Base-by-base conservation (phyloP, 768 basidiomycete genomes). In the Russula virescens region DNA sequence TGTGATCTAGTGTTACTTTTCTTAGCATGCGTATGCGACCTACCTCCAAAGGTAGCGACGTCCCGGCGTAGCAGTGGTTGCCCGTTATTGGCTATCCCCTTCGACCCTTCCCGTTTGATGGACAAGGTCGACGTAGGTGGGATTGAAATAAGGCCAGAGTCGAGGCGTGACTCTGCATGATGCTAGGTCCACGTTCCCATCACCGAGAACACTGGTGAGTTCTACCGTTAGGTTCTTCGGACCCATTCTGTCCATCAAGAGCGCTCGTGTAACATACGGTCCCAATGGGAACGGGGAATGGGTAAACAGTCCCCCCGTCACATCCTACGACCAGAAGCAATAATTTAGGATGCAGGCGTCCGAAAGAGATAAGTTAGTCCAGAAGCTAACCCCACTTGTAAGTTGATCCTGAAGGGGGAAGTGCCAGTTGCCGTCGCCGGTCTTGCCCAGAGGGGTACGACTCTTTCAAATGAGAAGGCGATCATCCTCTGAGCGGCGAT, bases 401-500 rank as follows among this genome's bases (percentile, higher is more conserved):
- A 55, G 54, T 28, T 26, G 56, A 26, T 38, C 34, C 25, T 40
- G 21, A 13, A 45, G 45, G 46, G 47, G n/a, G 31, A 31, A 4
- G 8, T n/a, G n/a, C n/a, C n/a, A 8, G 31, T 31, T 8, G 31
- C 31, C 31, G 5, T 31, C 31, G 31, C 31, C 31, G 5, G 31
- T 31, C 34, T 4, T 8, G 35, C n/a, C 35, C 13, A 14, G 50
- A 31, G 11, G 35, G 45, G 55, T 23, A 23, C 11, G n/a, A 26
- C 38, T 38, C 38, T 11, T 43, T 43, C 16, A 43, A 18, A 18
- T 19, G 14, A 18, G 19, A n/a, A 11, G 31, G 9, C n/a, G 9
- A n/a, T n/a, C n/a, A 35, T 35, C 57, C 35, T 48, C 38, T 58
- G 57, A 49, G 35, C 57, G 57, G 57, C 47, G 57, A 35, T 35